These are phyloP conservation scores for Botryotinia globosa DNA, from an alignment of 2,329 filamentous ascomycete species.

Conservation along the genomic window DNA sequence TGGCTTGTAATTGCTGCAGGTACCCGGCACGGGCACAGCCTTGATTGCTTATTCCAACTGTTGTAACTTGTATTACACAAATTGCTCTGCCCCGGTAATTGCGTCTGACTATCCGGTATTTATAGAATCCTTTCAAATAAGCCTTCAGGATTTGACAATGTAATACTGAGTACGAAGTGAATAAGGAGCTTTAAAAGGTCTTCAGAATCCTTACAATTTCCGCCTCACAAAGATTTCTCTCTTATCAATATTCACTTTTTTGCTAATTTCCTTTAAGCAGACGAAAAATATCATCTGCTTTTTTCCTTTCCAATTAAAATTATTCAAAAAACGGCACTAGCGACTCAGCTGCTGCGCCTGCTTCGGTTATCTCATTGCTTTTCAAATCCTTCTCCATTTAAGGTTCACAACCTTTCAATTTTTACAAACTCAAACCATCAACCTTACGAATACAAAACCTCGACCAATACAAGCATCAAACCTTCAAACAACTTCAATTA, in stretches of 20 bases:
- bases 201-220: conserved; percentile 14
- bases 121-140: conserved; percentile 5
- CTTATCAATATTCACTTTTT: conserved; percentile 4
- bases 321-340: not conserved
- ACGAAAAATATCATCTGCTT: not conserved
- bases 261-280: not conserved
- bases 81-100: conserved; percentile 6
- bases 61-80: not conserved
- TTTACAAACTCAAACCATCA: not conserved
- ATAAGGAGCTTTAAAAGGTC: conserved; percentile 10
- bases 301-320: not conserved
- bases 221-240: not conserved
- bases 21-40: conserved; percentile 8
- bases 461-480: not conserved
- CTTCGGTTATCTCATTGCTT: not conserved
- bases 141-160: not conserved
- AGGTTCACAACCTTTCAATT: not conserved
- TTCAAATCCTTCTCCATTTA: conserved; percentile 2
- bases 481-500: not conserved
- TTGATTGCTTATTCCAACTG: conserved; percentile 6
- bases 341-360: not conserved
- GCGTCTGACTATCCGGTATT: conserved; percentile 6
- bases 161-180: not conserved
- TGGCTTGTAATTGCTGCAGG: not conserved
- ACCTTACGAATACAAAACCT: not conserved